These are phyloP conservation scores for Aspergillus quadrilineatus DNA, from an alignment of 2,329 filamentous ascomycete species.

Conservation along the genomic window DNA sequence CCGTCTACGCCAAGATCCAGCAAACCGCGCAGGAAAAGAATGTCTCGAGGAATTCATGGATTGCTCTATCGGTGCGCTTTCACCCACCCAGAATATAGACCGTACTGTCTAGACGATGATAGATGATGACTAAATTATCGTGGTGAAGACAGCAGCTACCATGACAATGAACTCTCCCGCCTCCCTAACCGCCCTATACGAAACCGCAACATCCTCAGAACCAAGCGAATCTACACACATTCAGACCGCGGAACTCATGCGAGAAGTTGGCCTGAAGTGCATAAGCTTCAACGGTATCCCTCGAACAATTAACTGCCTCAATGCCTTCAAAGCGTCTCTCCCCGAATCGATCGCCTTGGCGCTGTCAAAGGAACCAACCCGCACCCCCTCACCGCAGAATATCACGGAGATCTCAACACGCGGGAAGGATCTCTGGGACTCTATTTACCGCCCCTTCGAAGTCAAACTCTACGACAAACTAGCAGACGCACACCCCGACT, in stretches of 20 bases:
- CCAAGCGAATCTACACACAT: slow-evolving; percentile 25
- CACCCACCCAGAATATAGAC: background rate
- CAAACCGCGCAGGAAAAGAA: slow-evolving; percentile 61
- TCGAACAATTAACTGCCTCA: slow-evolving; percentile 78
- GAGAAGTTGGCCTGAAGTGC: slow-evolving; percentile 49
- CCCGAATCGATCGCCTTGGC: slow-evolving; percentile 54
- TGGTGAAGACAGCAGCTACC: slow-evolving; percentile 69
- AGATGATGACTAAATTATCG: background rate
- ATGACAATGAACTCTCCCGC: slow-evolving; percentile 86
- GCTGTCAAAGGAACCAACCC: slow-evolving; percentile 59
- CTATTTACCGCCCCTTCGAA: slow-evolving; percentile 73
- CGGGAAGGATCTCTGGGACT: slow-evolving; percentile 69
- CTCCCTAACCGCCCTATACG: slow-evolving; percentile 64
- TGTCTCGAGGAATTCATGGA: slow-evolving; percentile 64
- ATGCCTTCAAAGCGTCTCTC: slow-evolving; percentile 65
- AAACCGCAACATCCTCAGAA: slow-evolving; percentile 38
- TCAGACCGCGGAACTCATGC: slow-evolving; percentile 41
- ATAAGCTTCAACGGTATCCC: slow-evolving; percentile 62
- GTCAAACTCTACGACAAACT: slow-evolving; percentile 69
- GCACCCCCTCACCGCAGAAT: slow-evolving; percentile 53
- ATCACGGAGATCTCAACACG: slow-evolving; percentile 56
- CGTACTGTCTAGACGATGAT: background rate
- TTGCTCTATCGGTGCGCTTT: slow-evolving; percentile 60
- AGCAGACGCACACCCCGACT: slow-evolving; percentile 72
- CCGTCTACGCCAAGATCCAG: slow-evolving; percentile 65